Conservation (phyloP, 2,329 filamentous ascomycete species). For the Diaporthe destruens region DNA sequence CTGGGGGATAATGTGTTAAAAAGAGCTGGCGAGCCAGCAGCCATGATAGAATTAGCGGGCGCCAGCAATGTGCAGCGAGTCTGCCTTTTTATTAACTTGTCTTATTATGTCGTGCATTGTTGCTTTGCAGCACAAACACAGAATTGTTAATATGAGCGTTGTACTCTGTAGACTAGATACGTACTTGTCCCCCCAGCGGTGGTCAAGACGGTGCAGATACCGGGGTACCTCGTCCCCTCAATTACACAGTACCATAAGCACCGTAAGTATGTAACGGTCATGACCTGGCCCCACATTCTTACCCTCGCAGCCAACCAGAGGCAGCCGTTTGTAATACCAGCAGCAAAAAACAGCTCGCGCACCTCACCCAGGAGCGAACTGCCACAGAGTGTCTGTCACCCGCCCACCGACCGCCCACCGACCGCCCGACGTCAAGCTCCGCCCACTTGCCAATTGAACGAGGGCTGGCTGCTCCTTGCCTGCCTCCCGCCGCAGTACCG, state of each 20-base stretch:
- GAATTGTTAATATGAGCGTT: no score
- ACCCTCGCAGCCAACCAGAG: constrained; percentile 42
- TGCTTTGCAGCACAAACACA: no score
- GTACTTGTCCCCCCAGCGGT: no score
- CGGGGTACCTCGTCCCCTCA: neutral
- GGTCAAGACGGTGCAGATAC: neutral
- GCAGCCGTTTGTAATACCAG: constrained; percentile 44
- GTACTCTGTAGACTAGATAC: no score
- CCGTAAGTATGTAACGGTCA: constrained; percentile 30
- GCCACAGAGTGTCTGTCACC: neutral
- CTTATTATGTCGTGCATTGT: neutral
- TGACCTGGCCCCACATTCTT: neutral
- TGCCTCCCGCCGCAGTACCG: constrained; percentile 3
- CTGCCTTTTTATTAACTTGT: neutral
- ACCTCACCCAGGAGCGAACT: neutral
- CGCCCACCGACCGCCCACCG: no score
- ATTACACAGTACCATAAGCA: no score
- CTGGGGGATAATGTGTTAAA: neutral
- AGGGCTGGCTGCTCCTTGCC: neutral
- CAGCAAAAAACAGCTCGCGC: constrained; percentile 37
- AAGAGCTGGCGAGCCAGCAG: constrained; percentile 6
- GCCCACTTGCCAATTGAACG: neutral
- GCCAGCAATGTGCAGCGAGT: constrained; percentile 23
- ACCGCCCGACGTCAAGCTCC: constrained; percentile 37
- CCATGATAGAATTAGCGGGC: constrained; percentile 2